Conservation (phyloP, 1,284 basidiomycete genomes). For the Pascua guehoae region DNA sequence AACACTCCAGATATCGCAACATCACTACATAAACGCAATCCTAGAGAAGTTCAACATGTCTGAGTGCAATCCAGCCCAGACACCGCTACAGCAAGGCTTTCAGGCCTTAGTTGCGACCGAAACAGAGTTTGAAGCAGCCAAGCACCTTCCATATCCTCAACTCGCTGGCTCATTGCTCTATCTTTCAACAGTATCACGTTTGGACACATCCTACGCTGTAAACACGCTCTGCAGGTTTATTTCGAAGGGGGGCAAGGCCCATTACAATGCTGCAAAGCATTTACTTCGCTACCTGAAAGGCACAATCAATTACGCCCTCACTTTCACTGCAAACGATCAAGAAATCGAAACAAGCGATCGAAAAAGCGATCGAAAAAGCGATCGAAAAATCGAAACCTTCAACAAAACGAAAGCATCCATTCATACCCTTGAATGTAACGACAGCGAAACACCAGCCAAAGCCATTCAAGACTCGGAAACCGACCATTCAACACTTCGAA, state of each 20-base stretch:
- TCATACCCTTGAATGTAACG: too few species aligned
- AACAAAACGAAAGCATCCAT: too few species aligned
- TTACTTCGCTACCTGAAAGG: conserved; percentile 4
- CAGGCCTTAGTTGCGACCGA: conserved; percentile 9
- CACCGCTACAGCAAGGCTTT: conserved; percentile 14
- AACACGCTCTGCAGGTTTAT: conserved; percentile 17
- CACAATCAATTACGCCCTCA: conserved; percentile 12
- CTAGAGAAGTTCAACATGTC: conserved; percentile 22
- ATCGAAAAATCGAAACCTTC: too few species aligned
- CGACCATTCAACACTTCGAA: too few species aligned
- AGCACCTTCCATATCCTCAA: conserved; percentile 3
- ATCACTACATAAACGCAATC: conserved; percentile 20
- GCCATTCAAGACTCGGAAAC: too few species aligned
- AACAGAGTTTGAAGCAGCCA: conserved; percentile 5
- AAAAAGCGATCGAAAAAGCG: too few species aligned
- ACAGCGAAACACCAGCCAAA: too few species aligned
- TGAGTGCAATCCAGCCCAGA: conserved; percentile 10
- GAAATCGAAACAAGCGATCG: too few species aligned
- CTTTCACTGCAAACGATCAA: too few species aligned
- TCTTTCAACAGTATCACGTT: conserved; percentile 19
- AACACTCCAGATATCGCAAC: conserved; percentile 20
- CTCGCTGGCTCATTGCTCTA: conserved; percentile 17
- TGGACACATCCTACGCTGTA: conserved; percentile 24
- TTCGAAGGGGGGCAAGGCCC: not conserved
- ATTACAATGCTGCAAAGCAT: conserved; percentile 14